Conservation (phyloP, 1,284 basidiomycete genomes). For the Heterobasidion parviporum region DNA sequence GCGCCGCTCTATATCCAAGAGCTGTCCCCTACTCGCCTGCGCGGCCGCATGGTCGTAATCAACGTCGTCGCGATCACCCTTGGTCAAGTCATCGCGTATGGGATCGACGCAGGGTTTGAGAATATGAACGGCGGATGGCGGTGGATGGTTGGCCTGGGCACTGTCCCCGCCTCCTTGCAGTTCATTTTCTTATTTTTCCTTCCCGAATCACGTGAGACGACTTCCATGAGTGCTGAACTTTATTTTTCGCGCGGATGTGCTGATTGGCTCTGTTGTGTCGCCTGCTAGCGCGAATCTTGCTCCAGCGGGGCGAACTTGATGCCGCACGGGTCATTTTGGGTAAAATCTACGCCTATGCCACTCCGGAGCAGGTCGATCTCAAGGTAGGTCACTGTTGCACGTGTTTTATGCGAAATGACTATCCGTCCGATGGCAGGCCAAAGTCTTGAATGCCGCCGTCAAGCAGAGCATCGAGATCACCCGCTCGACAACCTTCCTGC, state of each 20-base stretch:
- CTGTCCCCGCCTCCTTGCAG: constrained; percentile 62
- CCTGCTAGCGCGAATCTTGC: constrained; percentile 59
- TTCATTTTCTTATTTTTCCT: constrained; percentile 54
- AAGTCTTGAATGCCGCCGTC: constrained; percentile 54
- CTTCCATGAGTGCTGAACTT: not conserved
- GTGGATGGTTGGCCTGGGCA: constrained; percentile 77
- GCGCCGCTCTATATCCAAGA: constrained; percentile 83
- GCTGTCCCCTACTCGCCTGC: constrained; percentile 65
- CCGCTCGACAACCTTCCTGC: constrained; percentile 50
- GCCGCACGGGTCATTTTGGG: constrained; percentile 45
- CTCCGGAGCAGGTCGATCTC: constrained; percentile 52
- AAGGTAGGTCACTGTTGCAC: constrained; percentile 34
- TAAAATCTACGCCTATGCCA: constrained; percentile 63
- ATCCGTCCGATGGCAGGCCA: constrained; percentile 29
- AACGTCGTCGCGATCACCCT: constrained; percentile 60
- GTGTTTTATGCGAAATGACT: not conserved
- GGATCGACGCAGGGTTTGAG: constrained; percentile 68
- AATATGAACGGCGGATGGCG: constrained; percentile 64
- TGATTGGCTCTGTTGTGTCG: not conserved
- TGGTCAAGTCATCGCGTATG: constrained; percentile 75
- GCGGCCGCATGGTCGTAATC: constrained; percentile 71
- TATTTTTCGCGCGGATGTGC: not conserved
- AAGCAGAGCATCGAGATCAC: constrained; percentile 55
- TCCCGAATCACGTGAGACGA: constrained; percentile 63
- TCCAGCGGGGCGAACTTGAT: constrained; percentile 44